Conservation (phyloP, 495 filamentous ascomycete genomes). For the Trichoderma asperelloides region DNA sequence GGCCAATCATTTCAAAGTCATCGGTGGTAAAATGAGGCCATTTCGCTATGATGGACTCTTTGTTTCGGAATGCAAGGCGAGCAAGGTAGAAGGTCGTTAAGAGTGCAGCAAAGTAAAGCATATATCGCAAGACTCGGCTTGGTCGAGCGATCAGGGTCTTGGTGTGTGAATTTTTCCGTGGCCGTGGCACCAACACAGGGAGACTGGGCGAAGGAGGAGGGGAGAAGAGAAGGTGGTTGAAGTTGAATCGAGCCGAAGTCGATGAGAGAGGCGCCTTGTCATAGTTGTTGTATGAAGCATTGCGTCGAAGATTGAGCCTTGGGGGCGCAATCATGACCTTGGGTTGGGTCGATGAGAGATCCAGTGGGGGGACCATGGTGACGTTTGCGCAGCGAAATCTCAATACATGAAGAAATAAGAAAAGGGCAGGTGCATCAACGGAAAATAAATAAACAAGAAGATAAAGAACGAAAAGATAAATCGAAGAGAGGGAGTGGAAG, state of each 20-base stretch:
- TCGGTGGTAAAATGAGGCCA: constrained; percentile 25
- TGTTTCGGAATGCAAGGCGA: constrained; percentile 16
- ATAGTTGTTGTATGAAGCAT: constrained; percentile 35
- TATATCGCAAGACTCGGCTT: constrained; percentile 37
- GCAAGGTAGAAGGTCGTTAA: constrained; percentile 28
- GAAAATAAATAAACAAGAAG: not conserved
- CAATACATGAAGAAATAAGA: not conserved
- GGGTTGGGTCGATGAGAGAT: constrained; percentile 35
- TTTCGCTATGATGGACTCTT: constrained; percentile 20
- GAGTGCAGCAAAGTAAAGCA: constrained; percentile 33
- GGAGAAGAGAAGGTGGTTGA: constrained; percentile 54
- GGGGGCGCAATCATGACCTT: constrained; percentile 42
- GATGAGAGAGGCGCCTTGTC: constrained; percentile 41
- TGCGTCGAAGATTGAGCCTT: constrained; percentile 41
- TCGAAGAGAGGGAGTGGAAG: not conserved
- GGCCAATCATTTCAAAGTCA: constrained; percentile 43
- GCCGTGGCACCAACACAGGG: constrained; percentile 53
- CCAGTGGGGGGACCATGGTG: constrained; percentile 41
- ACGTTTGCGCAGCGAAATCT: not conserved
- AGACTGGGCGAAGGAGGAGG: constrained; percentile 56
- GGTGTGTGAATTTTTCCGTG: constrained; percentile 38
- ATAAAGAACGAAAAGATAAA: not conserved
- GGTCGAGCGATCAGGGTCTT: constrained; percentile 23
- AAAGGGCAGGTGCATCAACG: not conserved
- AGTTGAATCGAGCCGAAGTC: constrained; percentile 49